phyloP scores from a whole-genome alignment of 495 filamentous ascomycete genomes.

The Stereocaulon alpinum region DNA sequence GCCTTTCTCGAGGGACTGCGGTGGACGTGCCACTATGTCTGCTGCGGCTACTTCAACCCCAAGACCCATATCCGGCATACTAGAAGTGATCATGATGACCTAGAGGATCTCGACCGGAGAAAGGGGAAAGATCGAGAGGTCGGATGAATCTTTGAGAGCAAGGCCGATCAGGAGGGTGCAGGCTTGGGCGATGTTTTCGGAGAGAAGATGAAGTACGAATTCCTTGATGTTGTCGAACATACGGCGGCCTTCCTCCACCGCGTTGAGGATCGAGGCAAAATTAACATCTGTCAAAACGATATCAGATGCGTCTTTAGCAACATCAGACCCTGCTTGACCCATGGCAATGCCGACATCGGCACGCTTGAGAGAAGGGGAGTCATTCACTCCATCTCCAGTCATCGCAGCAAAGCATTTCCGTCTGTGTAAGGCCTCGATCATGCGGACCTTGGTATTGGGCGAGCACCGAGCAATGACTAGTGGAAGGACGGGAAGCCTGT shows the following conservation, averaged over 20 bases:
- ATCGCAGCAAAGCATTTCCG: constrained; percentile 55
- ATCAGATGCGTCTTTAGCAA: constrained; percentile 82
- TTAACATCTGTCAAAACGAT: constrained; percentile 87
- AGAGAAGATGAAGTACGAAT: constrained; percentile 64
- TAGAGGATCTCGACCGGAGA: constrained; percentile 66
- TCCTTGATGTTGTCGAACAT: constrained; percentile 80
- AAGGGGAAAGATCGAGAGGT: constrained; percentile 63
- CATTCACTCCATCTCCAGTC: constrained; percentile 80
- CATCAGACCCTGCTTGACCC: constrained; percentile 73
- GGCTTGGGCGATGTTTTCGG: constrained; percentile 66
- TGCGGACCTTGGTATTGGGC: constrained; percentile 59
- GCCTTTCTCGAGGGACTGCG: constrained; percentile 53
- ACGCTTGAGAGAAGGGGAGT: constrained; percentile 65
- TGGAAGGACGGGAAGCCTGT: constrained; percentile 49
- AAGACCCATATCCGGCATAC: constrained; percentile 64
- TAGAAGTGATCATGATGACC: constrained; percentile 71
- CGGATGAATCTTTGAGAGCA: constrained; percentile 53
- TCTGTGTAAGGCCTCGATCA: constrained; percentile 61
- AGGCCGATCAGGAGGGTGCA: constrained; percentile 60
- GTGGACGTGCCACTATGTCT: constrained; percentile 62
- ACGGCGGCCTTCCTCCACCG: constrained; percentile 60
- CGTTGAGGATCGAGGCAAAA: constrained; percentile 66
- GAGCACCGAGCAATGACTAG: constrained; percentile 61
- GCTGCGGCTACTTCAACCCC: constrained; percentile 57
- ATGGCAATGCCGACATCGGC: constrained; percentile 83